Percentiles rank a stretch among this genome's conserved stretches.
These are phyloP conservation scores for Henningerozyma blattae DNA, from an alignment of 805 yeast genomes.

Conservation along the genomic window DNA sequence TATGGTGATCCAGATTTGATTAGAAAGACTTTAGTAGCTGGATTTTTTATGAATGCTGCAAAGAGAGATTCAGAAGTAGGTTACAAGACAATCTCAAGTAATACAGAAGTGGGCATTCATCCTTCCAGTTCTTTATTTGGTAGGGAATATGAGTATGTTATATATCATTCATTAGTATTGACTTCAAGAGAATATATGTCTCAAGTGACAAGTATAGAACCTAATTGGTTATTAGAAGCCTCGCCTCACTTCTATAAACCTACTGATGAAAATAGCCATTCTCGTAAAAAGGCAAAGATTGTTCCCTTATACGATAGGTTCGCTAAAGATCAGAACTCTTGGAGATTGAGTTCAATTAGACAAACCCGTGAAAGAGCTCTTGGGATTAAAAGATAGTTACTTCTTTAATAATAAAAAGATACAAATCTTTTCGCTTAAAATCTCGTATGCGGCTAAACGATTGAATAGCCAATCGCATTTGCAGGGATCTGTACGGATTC, in stretches of 20 bases:
- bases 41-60: constrained; percentile 56
- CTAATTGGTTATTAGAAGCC: constrained; percentile 59
- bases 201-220: constrained; percentile 70
- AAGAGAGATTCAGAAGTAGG: constrained; percentile 56
- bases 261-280: constrained; percentile 40
- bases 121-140: constrained; percentile 71
- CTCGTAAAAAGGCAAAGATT: constrained; percentile 50
- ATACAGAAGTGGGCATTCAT: constrained; percentile 67
- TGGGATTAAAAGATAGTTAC: constrained; percentile 15
- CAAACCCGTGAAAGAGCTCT: constrained; percentile 21
- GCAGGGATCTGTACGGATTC: too few species aligned
- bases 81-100: constrained; percentile 57
- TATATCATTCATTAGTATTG: constrained; percentile 70
- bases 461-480: too few species aligned
- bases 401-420: too few species aligned
- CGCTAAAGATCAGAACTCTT: constrained; percentile 50
- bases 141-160: constrained; percentile 58
- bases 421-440: too few species aligned
- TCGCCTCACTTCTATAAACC: constrained; percentile 68
- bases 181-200: constrained; percentile 91
- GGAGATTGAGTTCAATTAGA: constrained; percentile 55
- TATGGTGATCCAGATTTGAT: constrained; percentile 44
- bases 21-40: constrained; percentile 52
- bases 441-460: too few species aligned
- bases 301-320: constrained; percentile 59